phyloP scores from a whole-genome alignment of 257 asterid genomes.

The Scutellaria barbata region DNA sequence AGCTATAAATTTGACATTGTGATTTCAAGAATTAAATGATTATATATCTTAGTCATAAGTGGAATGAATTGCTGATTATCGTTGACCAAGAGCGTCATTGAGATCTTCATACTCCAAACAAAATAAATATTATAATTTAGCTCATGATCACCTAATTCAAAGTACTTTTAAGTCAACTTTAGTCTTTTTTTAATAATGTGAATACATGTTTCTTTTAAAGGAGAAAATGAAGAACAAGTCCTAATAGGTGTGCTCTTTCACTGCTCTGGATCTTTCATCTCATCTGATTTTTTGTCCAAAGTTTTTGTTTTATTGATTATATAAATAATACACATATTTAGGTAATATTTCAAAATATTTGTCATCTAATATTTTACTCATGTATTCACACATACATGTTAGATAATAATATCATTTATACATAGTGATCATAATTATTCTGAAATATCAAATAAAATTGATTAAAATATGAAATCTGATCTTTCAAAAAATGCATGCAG shows the following conservation, averaged over 20 bases:
- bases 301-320: background rate
- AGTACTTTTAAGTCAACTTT: slow-evolving; percentile 20
- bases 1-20: no score
- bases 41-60: no score
- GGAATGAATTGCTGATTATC: no score
- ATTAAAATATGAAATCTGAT: no score
- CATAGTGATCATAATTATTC: no score
- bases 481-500: background rate
- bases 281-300: background rate
- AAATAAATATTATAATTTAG: no score
- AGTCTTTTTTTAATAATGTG: background rate
- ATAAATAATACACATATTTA: background rate
- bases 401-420: no score
- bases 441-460: no score
- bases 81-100: no score
- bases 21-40: no score
- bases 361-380: background rate
- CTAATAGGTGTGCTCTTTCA: background rate
- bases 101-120: no score
- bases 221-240: slow-evolving; percentile 18
- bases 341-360: background rate
- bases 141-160: background rate
- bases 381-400: no score
- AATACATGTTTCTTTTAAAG: background rate
- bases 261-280: background rate